Percentiles rank a stretch among this genome's conserved stretches.
phyloP scores from a whole-genome alignment of 768 basidiomycete species.

The Sporobolomyces pararoseus region DNA sequence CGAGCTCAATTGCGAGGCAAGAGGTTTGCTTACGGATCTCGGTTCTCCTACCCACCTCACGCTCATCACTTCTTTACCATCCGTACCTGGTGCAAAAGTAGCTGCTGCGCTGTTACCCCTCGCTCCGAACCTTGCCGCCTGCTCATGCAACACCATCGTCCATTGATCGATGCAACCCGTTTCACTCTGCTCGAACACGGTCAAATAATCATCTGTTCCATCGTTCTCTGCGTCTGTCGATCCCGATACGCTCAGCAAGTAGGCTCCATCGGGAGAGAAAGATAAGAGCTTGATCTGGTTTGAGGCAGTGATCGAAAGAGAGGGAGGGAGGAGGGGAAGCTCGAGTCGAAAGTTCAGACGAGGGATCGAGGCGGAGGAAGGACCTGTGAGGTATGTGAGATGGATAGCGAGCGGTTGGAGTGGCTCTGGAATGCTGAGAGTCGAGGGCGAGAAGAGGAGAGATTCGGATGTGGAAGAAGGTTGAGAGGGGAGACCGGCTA shows the following conservation, averaged over 20 bases:
- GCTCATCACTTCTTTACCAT: constrained; percentile 21
- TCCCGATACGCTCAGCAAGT: constrained; percentile 20
- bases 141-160: constrained; percentile 23
- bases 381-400: constrained; percentile 17
- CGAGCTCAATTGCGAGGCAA: background rate
- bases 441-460: background rate
- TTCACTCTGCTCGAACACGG: constrained; percentile 27
- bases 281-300: constrained; percentile 18
- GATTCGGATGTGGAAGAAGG: background rate
- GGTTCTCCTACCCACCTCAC: constrained; percentile 34
- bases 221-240: background rate
- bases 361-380: background rate
- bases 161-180: constrained; percentile 31
- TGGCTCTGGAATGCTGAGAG: background rate
- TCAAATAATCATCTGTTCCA: constrained; percentile 12
- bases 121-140: constrained; percentile 21
- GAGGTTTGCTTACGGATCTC: constrained; percentile 4
- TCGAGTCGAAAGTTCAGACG: constrained; percentile 13
- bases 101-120: no score
- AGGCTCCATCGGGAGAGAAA: constrained; percentile 21
- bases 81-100: background rate
- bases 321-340: constrained; percentile 14
- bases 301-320: background rate
- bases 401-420: constrained; percentile 3
- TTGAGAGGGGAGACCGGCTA: background rate